These are phyloP conservation scores for Ceratopteris richardii DNA, from an alignment of 75 land plant genomes.

Conservation along the genomic window DNA sequence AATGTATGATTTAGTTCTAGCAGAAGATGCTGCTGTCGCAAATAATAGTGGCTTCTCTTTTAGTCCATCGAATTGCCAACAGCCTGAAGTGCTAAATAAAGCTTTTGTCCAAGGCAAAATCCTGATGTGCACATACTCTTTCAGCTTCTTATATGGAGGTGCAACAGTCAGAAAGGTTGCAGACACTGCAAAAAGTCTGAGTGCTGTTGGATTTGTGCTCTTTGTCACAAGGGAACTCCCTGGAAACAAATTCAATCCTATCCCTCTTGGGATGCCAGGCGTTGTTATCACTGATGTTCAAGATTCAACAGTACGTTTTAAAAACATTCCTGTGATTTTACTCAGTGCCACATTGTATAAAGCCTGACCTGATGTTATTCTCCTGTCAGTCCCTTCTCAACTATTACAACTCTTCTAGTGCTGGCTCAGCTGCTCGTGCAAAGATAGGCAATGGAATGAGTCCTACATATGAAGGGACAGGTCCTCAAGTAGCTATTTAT, in stretches of 20 bases:
- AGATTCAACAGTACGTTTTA: conserved; percentile 45
- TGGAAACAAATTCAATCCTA: conserved; percentile 75
- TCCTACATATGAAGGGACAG: conserved; percentile 49
- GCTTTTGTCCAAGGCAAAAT: conserved; percentile 61
- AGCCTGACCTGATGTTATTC: neutral
- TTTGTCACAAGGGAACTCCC: conserved; percentile 56
- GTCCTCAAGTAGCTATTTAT: conserved; percentile 78
- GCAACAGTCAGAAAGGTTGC: conserved; percentile 51
- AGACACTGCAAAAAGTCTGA: conserved; percentile 56
- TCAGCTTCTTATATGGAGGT: conserved; percentile 59
- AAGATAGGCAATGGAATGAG: conserved; percentile 64
- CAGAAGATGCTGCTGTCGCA: conserved; percentile 49
- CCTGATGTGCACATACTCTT: conserved; percentile 82
- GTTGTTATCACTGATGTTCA: conserved; percentile 52
- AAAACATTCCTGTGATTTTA: neutral
- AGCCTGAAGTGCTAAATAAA: conserved; percentile 57
- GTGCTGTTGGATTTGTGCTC: conserved; percentile 80
- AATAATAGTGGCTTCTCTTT: conserved; percentile 38
- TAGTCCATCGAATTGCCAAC: conserved; percentile 69
- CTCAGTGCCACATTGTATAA: neutral
- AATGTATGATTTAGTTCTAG: conserved; percentile 46
- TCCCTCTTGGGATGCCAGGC: conserved; percentile 66
- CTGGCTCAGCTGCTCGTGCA: conserved; percentile 46
- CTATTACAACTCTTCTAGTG: conserved; percentile 66
- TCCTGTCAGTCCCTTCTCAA: conserved; percentile 42